These are phyloP conservation scores for Nepenthes mirabilis DNA, from an alignment of 148 eudicot species.

Conservation along the genomic window DNA sequence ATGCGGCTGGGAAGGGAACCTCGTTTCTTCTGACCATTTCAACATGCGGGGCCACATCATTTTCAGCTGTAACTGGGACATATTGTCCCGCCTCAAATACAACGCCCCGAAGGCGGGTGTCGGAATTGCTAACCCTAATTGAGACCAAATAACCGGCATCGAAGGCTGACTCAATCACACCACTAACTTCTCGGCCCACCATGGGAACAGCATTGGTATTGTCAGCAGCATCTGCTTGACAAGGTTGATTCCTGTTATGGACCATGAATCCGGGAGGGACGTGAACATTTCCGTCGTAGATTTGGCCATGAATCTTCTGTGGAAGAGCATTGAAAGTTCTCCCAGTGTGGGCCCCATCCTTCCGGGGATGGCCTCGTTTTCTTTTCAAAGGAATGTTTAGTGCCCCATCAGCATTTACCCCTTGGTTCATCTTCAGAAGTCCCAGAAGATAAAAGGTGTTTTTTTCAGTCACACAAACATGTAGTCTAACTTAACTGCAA, in stretches of 20 bases:
- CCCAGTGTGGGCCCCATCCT: conserved; percentile 37
- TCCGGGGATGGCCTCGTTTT: conserved; percentile 87
- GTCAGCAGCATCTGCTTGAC: conserved; percentile 7
- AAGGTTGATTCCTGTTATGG: conserved; percentile 14
- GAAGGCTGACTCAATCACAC: conserved; percentile 29
- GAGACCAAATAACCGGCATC: conserved; percentile 32
- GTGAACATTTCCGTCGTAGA: conserved; percentile 11
- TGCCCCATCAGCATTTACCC: conserved; percentile 13
- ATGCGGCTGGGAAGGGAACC: conserved; percentile 28
- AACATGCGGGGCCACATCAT: conserved; percentile 73
- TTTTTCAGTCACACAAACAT: background rate
- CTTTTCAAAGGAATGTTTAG: conserved; percentile 37
- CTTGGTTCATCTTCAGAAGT: conserved; percentile 40
- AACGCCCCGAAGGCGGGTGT: conserved; percentile 55
- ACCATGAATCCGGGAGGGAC: conserved; percentile 26
- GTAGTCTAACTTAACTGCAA: conserved; percentile 6
- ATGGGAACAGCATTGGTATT: conserved; percentile 6
- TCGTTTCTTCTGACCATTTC: conserved; percentile 54
- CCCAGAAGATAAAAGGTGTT: background rate
- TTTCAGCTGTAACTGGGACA: conserved; percentile 62
- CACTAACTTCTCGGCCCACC: conserved; percentile 25
- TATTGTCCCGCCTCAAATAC: conserved; percentile 86
- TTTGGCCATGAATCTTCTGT: conserved; percentile 11
- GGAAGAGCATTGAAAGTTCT: conserved; percentile 8
- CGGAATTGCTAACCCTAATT: conserved; percentile 56